These are phyloP conservation scores for Rehmannia glutinosa DNA, from an alignment of 257 asterid genomes.

Conservation along the genomic window DNA sequence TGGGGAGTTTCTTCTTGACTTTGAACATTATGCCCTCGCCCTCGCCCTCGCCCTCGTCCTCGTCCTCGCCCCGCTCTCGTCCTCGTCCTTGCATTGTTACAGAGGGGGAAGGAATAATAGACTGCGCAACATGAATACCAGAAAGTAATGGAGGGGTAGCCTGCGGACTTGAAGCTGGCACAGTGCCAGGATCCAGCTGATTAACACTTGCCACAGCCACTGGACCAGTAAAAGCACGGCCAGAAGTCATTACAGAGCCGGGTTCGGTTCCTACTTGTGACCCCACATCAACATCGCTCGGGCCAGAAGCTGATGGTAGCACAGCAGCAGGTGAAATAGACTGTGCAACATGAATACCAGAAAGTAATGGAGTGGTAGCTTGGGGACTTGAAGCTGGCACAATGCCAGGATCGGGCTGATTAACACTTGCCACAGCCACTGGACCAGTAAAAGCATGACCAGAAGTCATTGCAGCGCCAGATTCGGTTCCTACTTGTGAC, in stretches of 20 bases:
- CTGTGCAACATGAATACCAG: no score
- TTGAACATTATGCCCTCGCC: constrained; percentile 57
- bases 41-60: constrained; percentile 44
- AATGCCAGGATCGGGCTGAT: constrained; percentile 29
- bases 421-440: constrained; percentile 25
- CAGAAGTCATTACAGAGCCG: constrained; percentile 24
- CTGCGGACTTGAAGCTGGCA: constrained; percentile 35
- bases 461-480: no score
- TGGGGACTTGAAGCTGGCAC: constrained; percentile 33
- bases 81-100: constrained; percentile 58
- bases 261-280: constrained; percentile 27
- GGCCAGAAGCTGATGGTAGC: constrained; percentile 34
- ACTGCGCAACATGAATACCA: constrained; percentile 27
- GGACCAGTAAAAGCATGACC: no score
- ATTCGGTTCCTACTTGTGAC: no score
- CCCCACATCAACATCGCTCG: constrained; percentile 23
- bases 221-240: constrained; percentile 23
- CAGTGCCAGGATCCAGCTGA: constrained; percentile 31
- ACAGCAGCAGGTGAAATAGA: constrained; percentile 26
- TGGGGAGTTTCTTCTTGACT: constrained; percentile 53
- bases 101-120: constrained; percentile 33
- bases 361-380: no score
- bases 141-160: constrained; percentile 31
- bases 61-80: constrained; percentile 40
- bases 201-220: constrained; percentile 28